Base-by-base conservation (phyloP, 208 protist species). In the Trypanosoma platydactyli region DNA sequence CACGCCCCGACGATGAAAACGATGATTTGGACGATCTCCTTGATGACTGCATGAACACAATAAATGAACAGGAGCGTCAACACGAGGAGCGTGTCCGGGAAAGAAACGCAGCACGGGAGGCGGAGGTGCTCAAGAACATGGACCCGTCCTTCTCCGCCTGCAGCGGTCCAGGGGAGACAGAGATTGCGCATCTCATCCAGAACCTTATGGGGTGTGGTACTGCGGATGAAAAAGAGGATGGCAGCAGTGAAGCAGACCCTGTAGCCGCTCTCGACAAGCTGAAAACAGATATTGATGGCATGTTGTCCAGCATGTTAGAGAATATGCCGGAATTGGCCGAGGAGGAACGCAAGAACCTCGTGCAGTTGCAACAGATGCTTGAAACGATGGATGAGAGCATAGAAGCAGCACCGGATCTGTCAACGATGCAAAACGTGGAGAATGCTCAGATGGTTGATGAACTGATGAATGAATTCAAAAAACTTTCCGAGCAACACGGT, bases 21-120 rank as follows among this genome's bases (percentile, higher is more conserved):
- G 80, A 82, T 56, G 89, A 94, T 52, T 71, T 94, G 22, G 89
- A 94, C 67, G 84, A 68, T 5, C 77, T 94, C 40, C 84, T 94
- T 38, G 84, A 92, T 63, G 85, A 92, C 59, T 84, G 82, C 41
- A 79, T 94, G 58, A 83, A 91, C 57, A 88, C 84, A 27, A 79
- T 94, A 40, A 79, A 91, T 35, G 77, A 91, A 49, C 74, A 94
- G 65, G 84, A 94, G 33, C 73, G 77, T 49, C 60, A 77, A 56
- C 76, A 90, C 45, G 72, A 94, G 48, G 84, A 89, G 62, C 65
- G 77, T 42, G 73, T 77, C 0, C 71, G 86, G 50, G 51, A 65
- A 57, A 75, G 77, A 11, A 76, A 91, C 27, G 80, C 81, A 3
- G 69, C 74, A 50, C 65, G 85, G 3, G 78, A 89, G 41, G 73